These are phyloP conservation scores for Didymella pinodella DNA, from an alignment of 2,329 filamentous ascomycete genomes.

Conservation along the genomic window DNA sequence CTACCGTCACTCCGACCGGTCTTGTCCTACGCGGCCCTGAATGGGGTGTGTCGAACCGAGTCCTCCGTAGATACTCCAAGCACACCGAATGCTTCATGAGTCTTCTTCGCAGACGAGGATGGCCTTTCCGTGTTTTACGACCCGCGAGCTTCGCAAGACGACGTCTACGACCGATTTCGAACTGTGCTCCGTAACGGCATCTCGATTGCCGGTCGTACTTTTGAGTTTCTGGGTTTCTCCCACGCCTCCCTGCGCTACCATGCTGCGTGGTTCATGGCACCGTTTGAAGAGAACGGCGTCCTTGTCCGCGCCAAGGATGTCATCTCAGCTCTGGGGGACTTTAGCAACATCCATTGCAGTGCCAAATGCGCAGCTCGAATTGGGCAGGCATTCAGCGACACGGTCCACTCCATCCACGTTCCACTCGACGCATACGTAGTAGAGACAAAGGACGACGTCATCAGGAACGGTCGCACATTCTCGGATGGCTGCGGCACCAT, in stretches of 20 bases:
- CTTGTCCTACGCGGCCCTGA: slow-evolving; percentile 56
- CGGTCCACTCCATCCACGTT: slow-evolving; percentile 67
- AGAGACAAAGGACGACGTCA: slow-evolving; percentile 61
- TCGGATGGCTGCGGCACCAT: slow-evolving; percentile 83
- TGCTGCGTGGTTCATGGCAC: slow-evolving; percentile 46
- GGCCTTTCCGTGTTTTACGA: slow-evolving; percentile 70
- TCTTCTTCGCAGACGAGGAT: slow-evolving; percentile 78
- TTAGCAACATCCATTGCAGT: slow-evolving; percentile 60
- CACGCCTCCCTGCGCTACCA: slow-evolving; percentile 43
- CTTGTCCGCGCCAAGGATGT: slow-evolving; percentile 67
- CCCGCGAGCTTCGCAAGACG: slow-evolving; percentile 42
- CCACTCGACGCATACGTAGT: slow-evolving; percentile 58
- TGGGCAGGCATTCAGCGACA: slow-evolving; percentile 80
- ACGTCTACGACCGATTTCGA: slow-evolving; percentile 61
- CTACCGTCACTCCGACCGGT: slow-evolving; percentile 55
- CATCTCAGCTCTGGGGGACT: slow-evolving; percentile 42
- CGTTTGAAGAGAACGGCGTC: slow-evolving; percentile 31
- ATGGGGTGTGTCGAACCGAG: slow-evolving; percentile 64
- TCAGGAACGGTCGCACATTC: slow-evolving; percentile 67
- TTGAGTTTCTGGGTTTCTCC: slow-evolving; percentile 46
- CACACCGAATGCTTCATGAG: slow-evolving; percentile 50
- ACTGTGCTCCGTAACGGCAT: slow-evolving; percentile 67
- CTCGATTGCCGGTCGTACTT: slow-evolving; percentile 37
- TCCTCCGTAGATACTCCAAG: slow-evolving; percentile 38
- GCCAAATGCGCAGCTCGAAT: slow-evolving; percentile 68